phyloP scores from a whole-genome alignment of 176 grass and related monocot species.

The Oryza officinalis region DNA sequence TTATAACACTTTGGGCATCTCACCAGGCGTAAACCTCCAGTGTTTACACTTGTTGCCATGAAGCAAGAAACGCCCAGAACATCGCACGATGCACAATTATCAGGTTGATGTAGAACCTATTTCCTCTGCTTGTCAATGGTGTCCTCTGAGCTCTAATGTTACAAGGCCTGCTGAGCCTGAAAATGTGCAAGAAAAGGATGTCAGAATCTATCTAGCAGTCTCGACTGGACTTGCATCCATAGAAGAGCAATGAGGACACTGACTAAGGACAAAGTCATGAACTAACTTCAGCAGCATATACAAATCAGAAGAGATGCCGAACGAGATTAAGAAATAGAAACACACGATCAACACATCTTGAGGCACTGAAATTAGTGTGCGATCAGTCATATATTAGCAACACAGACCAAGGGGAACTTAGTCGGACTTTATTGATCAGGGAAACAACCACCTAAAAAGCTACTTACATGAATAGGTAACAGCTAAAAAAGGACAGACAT shows the following conservation, averaged over 20 bases:
- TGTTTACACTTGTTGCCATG: conserved; percentile 49
- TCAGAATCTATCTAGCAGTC: not conserved
- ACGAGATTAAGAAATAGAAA: not conserved
- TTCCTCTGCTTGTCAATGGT: not conserved
- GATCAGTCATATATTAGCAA: not conserved
- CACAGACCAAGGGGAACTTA: not conserved
- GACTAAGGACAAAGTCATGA: not conserved
- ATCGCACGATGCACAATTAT: conserved; percentile 32
- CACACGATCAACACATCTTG: not conserved
- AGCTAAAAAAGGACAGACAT: not conserved
- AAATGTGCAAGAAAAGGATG: conserved; percentile 2
- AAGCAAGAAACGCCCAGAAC: conserved; percentile 17
- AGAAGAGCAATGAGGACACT: not conserved
- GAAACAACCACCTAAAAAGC: not conserved
- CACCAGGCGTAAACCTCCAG: conserved; percentile 54
- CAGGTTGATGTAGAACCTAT: not conserved
- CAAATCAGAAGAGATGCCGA: not conserved
- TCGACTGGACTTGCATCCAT: not conserved
- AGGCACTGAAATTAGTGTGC: not conserved
- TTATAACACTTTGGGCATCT: conserved; percentile 80
- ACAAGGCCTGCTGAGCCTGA: not conserved
- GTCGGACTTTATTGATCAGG: not conserved
- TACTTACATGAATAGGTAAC: not conserved
- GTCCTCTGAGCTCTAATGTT: not conserved
- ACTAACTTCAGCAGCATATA: not conserved